phyloP scores from a whole-genome alignment of 2,329 filamentous ascomycete species.

The Colletotrichum melonis region DNA sequence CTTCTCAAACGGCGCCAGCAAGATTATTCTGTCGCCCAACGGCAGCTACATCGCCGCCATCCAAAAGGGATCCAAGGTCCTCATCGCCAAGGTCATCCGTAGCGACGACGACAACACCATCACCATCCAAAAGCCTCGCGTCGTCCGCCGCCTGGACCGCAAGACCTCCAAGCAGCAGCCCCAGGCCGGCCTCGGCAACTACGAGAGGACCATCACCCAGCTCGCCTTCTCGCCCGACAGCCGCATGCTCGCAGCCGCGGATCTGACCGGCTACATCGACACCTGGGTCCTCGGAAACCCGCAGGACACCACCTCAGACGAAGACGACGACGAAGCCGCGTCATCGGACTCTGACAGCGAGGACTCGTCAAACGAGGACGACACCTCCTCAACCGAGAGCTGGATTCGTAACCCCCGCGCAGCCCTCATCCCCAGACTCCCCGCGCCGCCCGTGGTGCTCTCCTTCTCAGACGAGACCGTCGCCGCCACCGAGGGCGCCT shows the following conservation, averaged over 20 bases:
- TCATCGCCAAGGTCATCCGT: slow-evolving; percentile 58
- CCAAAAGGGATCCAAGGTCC: slow-evolving; percentile 69
- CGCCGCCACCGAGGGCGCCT: slow-evolving; percentile 38
- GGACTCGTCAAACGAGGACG: slow-evolving; percentile 49
- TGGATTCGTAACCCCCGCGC: slow-evolving; percentile 83
- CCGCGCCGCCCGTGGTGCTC: slow-evolving; percentile 72
- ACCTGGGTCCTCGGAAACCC: slow-evolving; percentile 78
- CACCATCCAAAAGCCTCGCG: slow-evolving; percentile 48
- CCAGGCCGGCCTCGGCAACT: slow-evolving; percentile 77
- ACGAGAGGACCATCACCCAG: slow-evolving; percentile 81
- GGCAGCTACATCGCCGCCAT: slow-evolving; percentile 76
- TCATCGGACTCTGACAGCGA: slow-evolving; percentile 38
- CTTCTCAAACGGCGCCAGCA: slow-evolving; percentile 73
- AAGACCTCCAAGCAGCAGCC: slow-evolving; percentile 64
- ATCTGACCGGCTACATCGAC: slow-evolving; percentile 87
- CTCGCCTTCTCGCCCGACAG: slow-evolving; percentile 84
- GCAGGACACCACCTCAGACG: slow-evolving; percentile 46
- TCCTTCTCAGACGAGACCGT: slow-evolving; percentile 70
- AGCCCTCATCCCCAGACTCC: slow-evolving; percentile 75
- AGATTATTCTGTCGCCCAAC: slow-evolving; percentile 77
- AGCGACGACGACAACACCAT: slow-evolving; percentile 33
- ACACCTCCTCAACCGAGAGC: slow-evolving; percentile 58
- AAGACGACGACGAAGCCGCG: slow-evolving; percentile 45
- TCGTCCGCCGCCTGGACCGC: slow-evolving; percentile 64
- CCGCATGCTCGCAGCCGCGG: slow-evolving; percentile 80